These are phyloP conservation scores for Chaetomium fimeti DNA, from an alignment of 495 filamentous ascomycete genomes.

Conservation along the genomic window DNA sequence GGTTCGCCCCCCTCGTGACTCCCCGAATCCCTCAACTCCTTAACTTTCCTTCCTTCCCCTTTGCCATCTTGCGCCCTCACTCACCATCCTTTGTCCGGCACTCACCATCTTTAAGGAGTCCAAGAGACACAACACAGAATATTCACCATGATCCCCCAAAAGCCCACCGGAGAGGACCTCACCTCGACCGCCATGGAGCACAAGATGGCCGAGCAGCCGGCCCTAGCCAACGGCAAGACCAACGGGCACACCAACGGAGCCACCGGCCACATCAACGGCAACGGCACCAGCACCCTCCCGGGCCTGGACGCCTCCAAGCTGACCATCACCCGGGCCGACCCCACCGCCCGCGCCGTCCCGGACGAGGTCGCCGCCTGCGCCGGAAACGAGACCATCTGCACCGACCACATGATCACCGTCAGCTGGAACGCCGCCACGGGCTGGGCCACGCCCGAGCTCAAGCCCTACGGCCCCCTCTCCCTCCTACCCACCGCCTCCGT, in stretches of 20 bases:
- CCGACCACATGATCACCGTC: constrained; percentile 86
- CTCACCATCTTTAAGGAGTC: constrained; percentile 18
- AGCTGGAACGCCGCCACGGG: constrained; percentile 65
- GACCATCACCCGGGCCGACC: constrained; percentile 62
- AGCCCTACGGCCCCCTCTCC: constrained; percentile 74
- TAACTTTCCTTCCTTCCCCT: not conserved
- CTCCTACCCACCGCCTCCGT: constrained; percentile 83
- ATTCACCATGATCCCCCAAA: constrained; percentile 21
- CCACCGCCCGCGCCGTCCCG: constrained; percentile 66
- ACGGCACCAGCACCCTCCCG: constrained; percentile 29
- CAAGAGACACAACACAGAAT: constrained; percentile 25
- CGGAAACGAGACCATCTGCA: constrained; percentile 60
- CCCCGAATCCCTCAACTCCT: not conserved
- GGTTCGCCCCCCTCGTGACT: constrained; percentile 4
- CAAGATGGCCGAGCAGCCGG: constrained; percentile 37
- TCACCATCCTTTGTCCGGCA: not conserved
- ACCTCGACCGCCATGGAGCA: constrained; percentile 45
- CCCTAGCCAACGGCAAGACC: constrained; percentile 28
- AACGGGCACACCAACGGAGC: constrained; percentile 34
- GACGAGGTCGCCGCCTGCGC: constrained; percentile 50
- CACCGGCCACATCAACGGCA: constrained; percentile 27
- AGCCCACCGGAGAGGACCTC: constrained; percentile 36
- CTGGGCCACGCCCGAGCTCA: constrained; percentile 76
- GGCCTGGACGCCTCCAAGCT: constrained; percentile 72
- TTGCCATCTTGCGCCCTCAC: constrained; percentile 4